These are phyloP conservation scores for Aspergillus neoniger DNA, from an alignment of 2,329 filamentous ascomycete species.

Conservation along the genomic window DNA sequence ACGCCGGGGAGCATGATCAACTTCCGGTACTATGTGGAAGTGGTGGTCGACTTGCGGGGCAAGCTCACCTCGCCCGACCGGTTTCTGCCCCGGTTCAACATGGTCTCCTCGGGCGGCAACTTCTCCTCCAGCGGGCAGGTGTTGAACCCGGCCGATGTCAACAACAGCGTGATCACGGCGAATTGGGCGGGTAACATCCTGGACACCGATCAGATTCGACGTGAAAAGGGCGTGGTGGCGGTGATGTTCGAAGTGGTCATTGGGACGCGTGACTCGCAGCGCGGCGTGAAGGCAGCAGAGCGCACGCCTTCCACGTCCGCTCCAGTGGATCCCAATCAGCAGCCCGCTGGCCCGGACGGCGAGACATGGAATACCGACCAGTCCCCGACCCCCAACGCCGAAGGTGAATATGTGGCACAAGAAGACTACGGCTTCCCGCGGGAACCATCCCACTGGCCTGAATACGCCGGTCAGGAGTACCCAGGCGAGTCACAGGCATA, in stretches of 20 bases:
- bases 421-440: slow-evolving; percentile 30
- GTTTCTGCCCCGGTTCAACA: slow-evolving; percentile 57
- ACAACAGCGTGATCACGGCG: slow-evolving; percentile 39
- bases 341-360: slow-evolving; percentile 23
- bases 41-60: slow-evolving; percentile 88
- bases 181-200: slow-evolving; percentile 66
- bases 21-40: slow-evolving; percentile 91
- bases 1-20: slow-evolving; percentile 93
- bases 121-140: slow-evolving; percentile 46
- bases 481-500: slow-evolving; percentile 21
- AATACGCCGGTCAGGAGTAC: slow-evolving; percentile 30
- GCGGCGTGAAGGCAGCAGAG: slow-evolving; percentile 49
- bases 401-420: slow-evolving; percentile 24
- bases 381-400: slow-evolving; percentile 20
- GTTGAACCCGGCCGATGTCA: slow-evolving; percentile 35
- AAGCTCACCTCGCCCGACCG: slow-evolving; percentile 76
- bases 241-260: slow-evolving; percentile 84
- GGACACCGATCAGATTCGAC: slow-evolving; percentile 80
- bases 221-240: slow-evolving; percentile 89
- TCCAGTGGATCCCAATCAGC: slow-evolving; percentile 28
- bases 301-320: slow-evolving; percentile 34
- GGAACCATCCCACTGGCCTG: slow-evolving; percentile 29
- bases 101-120: slow-evolving; percentile 50
- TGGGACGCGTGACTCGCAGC: slow-evolving; percentile 76
- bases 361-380: slow-evolving; percentile 32